A percentile compares a stretch with the other conserved stretches of the same genome.
Evolutionary conservation across 1,284 basidiomycete species (phyloP).

Genomic region (Leccinum fallax): DNA sequence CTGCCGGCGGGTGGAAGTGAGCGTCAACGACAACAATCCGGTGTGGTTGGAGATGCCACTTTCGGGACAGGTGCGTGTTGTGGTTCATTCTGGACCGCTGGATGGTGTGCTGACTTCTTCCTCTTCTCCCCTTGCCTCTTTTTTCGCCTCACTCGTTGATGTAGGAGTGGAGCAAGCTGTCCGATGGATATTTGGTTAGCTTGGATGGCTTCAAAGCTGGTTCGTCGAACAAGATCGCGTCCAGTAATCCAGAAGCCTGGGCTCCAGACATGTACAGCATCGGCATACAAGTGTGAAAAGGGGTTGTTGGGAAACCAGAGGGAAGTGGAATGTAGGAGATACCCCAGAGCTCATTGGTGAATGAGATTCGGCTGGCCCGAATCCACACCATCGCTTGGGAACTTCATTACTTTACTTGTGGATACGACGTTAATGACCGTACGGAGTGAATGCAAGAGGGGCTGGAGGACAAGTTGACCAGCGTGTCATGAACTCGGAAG

Average conservation of each 20-base stretch:
- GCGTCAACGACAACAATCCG: slow-evolving; percentile 1
- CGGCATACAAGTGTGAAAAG: slow-evolving; percentile 1
- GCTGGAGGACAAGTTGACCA: too few relatives aligned
- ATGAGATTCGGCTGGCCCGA: too few relatives aligned
- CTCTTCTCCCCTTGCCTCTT: background rate
- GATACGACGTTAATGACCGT: too few relatives aligned
- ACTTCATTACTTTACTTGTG: too few relatives aligned
- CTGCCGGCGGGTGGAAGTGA: slow-evolving; percentile 11
- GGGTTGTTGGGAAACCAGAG: background rate
- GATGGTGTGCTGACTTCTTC: background rate
- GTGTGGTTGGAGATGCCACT: slow-evolving; percentile 12
- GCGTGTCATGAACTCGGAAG: too few relatives aligned
- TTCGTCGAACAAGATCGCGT: slow-evolving; percentile 5
- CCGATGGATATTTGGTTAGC: slow-evolving; percentile 6
- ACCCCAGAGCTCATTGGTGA: too few relatives aligned
- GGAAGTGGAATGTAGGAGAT: background rate
- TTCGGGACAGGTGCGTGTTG: slow-evolving; percentile 16
- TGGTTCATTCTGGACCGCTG: background rate
- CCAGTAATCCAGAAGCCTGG: slow-evolving; percentile 11
- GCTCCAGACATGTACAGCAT: slow-evolving; percentile 14
- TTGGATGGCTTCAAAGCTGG: slow-evolving; percentile 14
- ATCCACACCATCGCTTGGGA: too few relatives aligned
- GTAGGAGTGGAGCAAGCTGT: slow-evolving; percentile 13
- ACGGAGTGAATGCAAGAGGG: too few relatives aligned
- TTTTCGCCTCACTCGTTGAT: background rate